Percentiles rank a stretch among this genome's conserved stretches.
These are phyloP conservation scores for Fusarium guadeloupense DNA, from an alignment of 2,329 filamentous ascomycete species.

Conservation along the genomic window DNA sequence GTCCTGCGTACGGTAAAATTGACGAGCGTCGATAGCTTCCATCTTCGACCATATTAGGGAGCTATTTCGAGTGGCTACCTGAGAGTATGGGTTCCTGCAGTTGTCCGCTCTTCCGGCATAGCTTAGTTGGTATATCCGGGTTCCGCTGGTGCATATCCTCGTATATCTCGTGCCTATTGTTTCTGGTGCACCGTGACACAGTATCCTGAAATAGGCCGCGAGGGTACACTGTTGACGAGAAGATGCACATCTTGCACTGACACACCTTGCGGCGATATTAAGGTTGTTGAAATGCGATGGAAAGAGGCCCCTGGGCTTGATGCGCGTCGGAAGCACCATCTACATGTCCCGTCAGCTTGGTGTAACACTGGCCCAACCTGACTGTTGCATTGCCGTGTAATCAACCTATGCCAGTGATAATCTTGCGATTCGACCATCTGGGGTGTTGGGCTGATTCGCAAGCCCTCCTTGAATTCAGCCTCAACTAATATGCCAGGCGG, in stretches of 20 bases:
- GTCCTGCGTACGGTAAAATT: too few species aligned
- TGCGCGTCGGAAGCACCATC: constrained; percentile 2
- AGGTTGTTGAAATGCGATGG: background rate
- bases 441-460: background rate
- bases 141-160: constrained; percentile 19
- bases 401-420: background rate
- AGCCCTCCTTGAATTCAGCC: background rate
- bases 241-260: background rate
- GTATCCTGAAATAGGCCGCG: background rate
- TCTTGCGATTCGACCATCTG: background rate
- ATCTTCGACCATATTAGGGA: background rate
- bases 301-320: constrained; percentile 3
- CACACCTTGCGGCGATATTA: background rate
- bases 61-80: background rate
- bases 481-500: background rate
- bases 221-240: constrained; percentile 11
- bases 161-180: constrained; percentile 27
- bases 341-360: constrained; percentile 3
- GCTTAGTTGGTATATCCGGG: constrained; percentile 19
- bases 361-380: constrained; percentile 5
- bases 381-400: background rate
- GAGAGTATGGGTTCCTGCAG: constrained; percentile 5
- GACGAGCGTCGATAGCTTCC: background rate
- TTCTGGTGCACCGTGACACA: constrained; percentile 18
- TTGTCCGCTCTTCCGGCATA: background rate